phyloP scores from a whole-genome alignment of 2,329 filamentous ascomycete genomes.

The Simplicillium sp. region DNA sequence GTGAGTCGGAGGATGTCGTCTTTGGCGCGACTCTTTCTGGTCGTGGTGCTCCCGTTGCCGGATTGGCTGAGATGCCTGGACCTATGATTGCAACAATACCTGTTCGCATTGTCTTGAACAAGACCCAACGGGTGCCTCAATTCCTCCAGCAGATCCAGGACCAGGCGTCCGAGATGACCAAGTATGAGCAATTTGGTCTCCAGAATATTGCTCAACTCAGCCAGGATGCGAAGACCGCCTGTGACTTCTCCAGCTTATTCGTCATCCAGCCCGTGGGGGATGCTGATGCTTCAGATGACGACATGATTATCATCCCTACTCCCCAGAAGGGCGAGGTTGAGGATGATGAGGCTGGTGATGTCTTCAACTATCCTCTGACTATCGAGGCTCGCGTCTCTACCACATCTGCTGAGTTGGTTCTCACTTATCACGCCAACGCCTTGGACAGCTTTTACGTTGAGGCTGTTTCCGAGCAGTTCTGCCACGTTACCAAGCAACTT shows the following conservation, averaged over 20 bases:
- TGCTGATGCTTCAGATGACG: too few species aligned
- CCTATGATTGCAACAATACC: conserved; percentile 1
- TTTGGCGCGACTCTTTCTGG: conserved; percentile 2
- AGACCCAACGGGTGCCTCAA: not conserved
- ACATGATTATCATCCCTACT: too few species aligned
- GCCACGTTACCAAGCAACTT: not conserved
- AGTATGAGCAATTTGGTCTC: conserved; percentile 11
- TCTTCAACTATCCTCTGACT: conserved; percentile 2
- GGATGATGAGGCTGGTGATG: too few species aligned
- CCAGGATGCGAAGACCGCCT: conserved; percentile 5
- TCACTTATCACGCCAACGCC: not conserved
- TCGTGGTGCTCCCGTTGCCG: conserved; percentile 1
- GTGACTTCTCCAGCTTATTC: conserved; percentile 1
- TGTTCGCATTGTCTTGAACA: not conserved
- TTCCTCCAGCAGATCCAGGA: not conserved
- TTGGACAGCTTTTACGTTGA: not conserved
- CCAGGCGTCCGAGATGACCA: conserved; percentile 7
- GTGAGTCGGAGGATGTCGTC: not conserved
- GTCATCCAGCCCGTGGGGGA: conserved; percentile 1
- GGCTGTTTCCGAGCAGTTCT: not conserved
- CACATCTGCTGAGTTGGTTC: not conserved
- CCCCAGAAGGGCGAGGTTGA: too few species aligned
- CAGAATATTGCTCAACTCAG: conserved; percentile 10
- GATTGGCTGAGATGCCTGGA: conserved; percentile 1
- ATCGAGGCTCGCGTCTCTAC: not conserved